phyloP scores from a whole-genome alignment of 768 basidiomycete species.

The Russula brevipes region DNA sequence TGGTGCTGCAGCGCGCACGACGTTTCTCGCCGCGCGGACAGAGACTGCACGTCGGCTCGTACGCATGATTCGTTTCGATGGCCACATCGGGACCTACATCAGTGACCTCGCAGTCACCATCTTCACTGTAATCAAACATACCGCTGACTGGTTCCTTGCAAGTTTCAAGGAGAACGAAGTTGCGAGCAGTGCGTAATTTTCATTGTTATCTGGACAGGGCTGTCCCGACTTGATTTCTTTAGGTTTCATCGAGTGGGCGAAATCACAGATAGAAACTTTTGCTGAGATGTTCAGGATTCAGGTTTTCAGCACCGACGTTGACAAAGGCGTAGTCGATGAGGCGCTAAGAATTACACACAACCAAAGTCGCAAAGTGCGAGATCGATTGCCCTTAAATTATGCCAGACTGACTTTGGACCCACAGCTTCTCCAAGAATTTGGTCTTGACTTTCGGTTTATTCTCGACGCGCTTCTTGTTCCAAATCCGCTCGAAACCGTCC shows the following conservation, averaged over 20 bases:
- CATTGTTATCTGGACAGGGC: neutral
- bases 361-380: slow-evolving; percentile 77
- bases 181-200: slow-evolving; percentile 66
- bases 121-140: slow-evolving; percentile 94
- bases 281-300: slow-evolving; percentile 85
- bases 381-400: too few relatives aligned
- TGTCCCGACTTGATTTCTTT: slow-evolving; percentile 6
- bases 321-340: slow-evolving; percentile 65
- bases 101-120: slow-evolving; percentile 83
- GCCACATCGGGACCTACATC: slow-evolving; percentile 79
- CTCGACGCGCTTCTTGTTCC: slow-evolving; percentile 67
- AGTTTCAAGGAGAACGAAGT: slow-evolving; percentile 95
- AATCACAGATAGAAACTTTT: slow-evolving; percentile 75
- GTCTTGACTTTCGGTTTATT: slow-evolving; percentile 91
- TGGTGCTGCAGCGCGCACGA: slow-evolving; percentile 69
- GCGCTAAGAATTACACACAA: slow-evolving; percentile 68
- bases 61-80: slow-evolving; percentile 87
- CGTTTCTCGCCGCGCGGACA: slow-evolving; percentile 75
- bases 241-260: slow-evolving; percentile 97
- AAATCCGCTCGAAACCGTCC: slow-evolving; percentile 31
- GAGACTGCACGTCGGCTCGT: slow-evolving; percentile 70
- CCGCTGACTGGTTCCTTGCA: slow-evolving; percentile 95
- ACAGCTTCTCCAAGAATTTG: slow-evolving; percentile 86
- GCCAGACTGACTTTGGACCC: neutral
- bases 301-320: slow-evolving; percentile 80